phyloP scores from a whole-genome alignment of 1,284 basidiomycete species.

The Blastosporella zonata region DNA sequence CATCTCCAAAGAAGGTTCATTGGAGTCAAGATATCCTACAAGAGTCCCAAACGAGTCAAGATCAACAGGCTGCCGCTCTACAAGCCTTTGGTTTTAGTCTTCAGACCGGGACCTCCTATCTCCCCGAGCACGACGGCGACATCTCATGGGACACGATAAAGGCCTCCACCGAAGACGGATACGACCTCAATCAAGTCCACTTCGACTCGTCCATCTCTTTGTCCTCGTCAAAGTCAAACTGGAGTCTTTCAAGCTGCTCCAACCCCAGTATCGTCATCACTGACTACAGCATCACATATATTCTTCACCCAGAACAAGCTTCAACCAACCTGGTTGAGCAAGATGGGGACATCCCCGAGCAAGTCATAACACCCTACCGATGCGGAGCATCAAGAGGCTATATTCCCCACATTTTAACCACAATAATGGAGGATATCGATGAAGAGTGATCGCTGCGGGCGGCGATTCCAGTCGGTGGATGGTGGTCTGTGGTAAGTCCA shows the following conservation, averaged over 20 bases:
- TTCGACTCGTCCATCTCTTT: neutral
- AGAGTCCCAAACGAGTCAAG: neutral
- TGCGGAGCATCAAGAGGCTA: constrained; percentile 1
- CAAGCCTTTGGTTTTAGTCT: neutral
- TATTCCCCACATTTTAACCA: neutral
- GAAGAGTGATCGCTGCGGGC: constrained; percentile 7
- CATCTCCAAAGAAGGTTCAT: neutral
- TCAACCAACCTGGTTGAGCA: neutral
- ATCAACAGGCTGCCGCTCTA: neutral
- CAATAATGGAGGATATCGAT: constrained; percentile 5
- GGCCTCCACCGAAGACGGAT: constrained; percentile 5
- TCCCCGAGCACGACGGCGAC: constrained; percentile 2
- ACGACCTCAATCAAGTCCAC: neutral
- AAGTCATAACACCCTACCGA: neutral
- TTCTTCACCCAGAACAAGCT: neutral
- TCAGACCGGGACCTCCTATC: constrained; percentile 7
- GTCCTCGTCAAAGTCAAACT: neutral
- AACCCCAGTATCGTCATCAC: neutral
- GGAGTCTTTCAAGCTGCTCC: neutral
- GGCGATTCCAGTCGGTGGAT: neutral
- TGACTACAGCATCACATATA: neutral
- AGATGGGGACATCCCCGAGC: neutral
- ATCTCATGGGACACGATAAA: constrained; percentile 8
- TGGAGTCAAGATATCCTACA: constrained; percentile 4
- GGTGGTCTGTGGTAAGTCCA: too few relatives aligned